Evolutionary conservation across 306 rosid species (phyloP).

Genomic region (Senna siamea): DNA sequence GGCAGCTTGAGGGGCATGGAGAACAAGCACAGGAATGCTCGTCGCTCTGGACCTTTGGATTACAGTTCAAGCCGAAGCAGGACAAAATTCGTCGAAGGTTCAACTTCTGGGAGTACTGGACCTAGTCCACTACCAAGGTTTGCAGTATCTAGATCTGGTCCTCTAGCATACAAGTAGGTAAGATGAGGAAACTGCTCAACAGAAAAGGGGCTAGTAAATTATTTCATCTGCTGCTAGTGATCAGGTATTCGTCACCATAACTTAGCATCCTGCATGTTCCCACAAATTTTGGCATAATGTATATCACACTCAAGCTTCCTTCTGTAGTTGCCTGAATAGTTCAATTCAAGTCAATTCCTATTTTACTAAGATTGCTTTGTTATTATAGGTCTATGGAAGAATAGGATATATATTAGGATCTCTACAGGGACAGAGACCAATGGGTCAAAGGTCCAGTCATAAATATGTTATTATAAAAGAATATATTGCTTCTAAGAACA

Average conservation of each 20-base stretch:
- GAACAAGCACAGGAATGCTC: slow-evolving; percentile 57
- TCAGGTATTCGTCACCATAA: slow-evolving; percentile 38
- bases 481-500: background rate
- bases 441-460: background rate
- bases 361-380: slow-evolving; percentile 16
- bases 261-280: slow-evolving; percentile 42
- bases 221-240: slow-evolving; percentile 40
- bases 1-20: slow-evolving; percentile 60
- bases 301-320: slow-evolving; percentile 35
- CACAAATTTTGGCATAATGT: slow-evolving; percentile 47
- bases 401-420: background rate
- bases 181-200: slow-evolving; percentile 14
- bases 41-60: slow-evolving; percentile 94
- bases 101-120: slow-evolving; percentile 82
- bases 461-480: background rate
- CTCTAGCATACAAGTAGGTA: slow-evolving; percentile 81
- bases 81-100: slow-evolving; percentile 68
- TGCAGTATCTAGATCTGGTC: slow-evolving; percentile 98
- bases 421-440: background rate
- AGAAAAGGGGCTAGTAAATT: slow-evolving; percentile 46
- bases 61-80: slow-evolving; percentile 72
- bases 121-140: slow-evolving; percentile 96
- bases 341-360: slow-evolving; percentile 48
- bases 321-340: slow-evolving; percentile 42
- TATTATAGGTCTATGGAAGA: background rate